Conservation (phyloP, 305 asterid species). For the Nicotiana rustica region DNA sequence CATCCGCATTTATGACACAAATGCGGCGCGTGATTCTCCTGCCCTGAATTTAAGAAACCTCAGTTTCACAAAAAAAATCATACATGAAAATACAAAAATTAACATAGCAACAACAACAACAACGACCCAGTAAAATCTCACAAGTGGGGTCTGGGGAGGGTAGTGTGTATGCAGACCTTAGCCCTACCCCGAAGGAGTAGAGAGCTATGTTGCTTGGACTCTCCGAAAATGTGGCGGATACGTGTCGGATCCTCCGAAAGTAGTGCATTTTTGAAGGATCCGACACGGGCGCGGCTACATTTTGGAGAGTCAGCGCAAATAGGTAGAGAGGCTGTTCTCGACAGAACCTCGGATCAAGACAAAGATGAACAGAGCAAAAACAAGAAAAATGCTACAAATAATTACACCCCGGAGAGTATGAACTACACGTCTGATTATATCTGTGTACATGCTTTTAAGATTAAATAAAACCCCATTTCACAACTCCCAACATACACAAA, state of each 20-base stretch:
- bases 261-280: too few species aligned
- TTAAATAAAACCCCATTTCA: slow-evolving; percentile 11
- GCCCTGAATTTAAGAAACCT: slow-evolving; percentile 56
- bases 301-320: too few species aligned
- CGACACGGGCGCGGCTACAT: too few species aligned
- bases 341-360: too few species aligned
- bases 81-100: background rate
- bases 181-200: too few species aligned
- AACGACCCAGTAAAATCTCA: too few species aligned
- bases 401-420: background rate
- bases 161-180: too few species aligned
- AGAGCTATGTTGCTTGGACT: too few species aligned
- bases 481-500: background rate
- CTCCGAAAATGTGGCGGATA: too few species aligned
- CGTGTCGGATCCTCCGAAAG: too few species aligned
- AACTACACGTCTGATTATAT: slow-evolving; percentile 1
- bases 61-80: background rate
- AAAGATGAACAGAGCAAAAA: slow-evolving; percentile 15
- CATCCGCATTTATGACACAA: slow-evolving; percentile 87
- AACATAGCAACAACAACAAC: slow-evolving; percentile 28
- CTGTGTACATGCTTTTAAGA: background rate
- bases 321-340: too few species aligned
- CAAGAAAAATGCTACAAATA: slow-evolving; percentile 29
- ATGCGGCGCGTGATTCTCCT: slow-evolving; percentile 60
- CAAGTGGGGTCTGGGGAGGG: too few species aligned